These are phyloP conservation scores for Corylus avellana DNA, from an alignment of 306 rosid species.

Conservation along the genomic window DNA sequence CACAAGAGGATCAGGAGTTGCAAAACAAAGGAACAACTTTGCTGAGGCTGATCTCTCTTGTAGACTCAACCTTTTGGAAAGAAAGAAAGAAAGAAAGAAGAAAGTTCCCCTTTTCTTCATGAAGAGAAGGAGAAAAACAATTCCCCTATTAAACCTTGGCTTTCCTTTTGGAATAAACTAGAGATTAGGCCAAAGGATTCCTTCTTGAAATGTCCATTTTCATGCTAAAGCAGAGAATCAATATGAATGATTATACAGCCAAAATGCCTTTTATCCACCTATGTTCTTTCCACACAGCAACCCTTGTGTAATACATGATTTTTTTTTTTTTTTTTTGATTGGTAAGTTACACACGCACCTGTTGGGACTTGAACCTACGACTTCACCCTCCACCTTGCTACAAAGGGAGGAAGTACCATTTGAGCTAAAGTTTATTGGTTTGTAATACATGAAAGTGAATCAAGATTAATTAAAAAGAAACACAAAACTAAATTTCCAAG, in stretches of 20 bases:
- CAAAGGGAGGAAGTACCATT: too few species aligned
- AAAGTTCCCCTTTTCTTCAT: not conserved
- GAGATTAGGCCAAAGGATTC: not conserved
- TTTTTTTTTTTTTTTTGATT: too few species aligned
- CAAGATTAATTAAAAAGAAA: not conserved
- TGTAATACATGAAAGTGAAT: not conserved
- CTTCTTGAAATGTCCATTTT: not conserved
- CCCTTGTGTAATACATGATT: not conserved
- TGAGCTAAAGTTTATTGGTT: too few species aligned
- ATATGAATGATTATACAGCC: not conserved
- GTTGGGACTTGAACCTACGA: too few species aligned
- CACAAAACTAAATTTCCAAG: not conserved
- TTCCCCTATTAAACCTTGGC: too few species aligned
- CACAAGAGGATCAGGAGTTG: not conserved
- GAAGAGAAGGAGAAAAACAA: not conserved
- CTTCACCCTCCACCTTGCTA: too few species aligned
- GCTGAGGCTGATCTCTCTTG: not conserved
- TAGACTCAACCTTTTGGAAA: not conserved
- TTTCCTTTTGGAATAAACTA: not conserved
- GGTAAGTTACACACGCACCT: too few species aligned
- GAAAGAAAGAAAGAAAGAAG: slow-evolving; percentile 1
- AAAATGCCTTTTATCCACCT: not conserved
- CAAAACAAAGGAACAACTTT: not conserved
- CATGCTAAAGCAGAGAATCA: not conserved
- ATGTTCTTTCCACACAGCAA: not conserved